A percentile compares a stretch with the other conserved stretches of the same genome.
Conservation (phyloP, 306 rosid species). For the Quercus aquifolioides region DNA sequence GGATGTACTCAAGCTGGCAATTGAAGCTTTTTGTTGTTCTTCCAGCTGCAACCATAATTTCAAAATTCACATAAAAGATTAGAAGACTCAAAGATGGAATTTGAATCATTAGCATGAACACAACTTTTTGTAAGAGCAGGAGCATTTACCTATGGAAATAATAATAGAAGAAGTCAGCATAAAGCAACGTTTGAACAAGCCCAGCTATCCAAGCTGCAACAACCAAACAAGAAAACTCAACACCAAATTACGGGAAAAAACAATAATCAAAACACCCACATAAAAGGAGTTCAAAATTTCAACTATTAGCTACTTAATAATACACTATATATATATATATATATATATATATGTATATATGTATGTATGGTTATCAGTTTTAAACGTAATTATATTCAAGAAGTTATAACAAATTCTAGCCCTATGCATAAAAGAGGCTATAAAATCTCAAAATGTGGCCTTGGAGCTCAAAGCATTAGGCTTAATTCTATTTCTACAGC, state of each 20-base stretch:
- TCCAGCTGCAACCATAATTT: slow-evolving; percentile 63
- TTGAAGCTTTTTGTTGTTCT: slow-evolving; percentile 78
- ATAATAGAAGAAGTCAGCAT: slow-evolving; percentile 91
- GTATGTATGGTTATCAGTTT: neutral
- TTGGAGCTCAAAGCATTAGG: neutral
- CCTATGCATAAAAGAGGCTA: neutral
- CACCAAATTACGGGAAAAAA: neutral
- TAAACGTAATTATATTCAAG: neutral
- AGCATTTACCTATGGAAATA: slow-evolving; percentile 73
- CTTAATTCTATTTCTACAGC: neutral
- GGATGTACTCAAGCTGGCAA: slow-evolving; percentile 66
- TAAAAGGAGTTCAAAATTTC: neutral
- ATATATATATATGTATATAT: neutral
- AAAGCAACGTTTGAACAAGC: slow-evolving; percentile 73
- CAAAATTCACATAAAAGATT: slow-evolving; percentile 4
- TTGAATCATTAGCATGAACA: neutral
- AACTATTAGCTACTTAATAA: neutral
- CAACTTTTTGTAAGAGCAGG: slow-evolving; percentile 1
- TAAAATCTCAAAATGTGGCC: neutral
- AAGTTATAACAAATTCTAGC: neutral
- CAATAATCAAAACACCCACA: neutral
- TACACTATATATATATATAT: neutral
- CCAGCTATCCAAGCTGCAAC: slow-evolving; percentile 87
- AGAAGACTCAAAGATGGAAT: slow-evolving; percentile 2
- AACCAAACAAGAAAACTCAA: slow-evolving; percentile 2